phyloP scores from a whole-genome alignment of 2,329 filamentous ascomycete species.

The Xylariaceae sp. region DNA sequence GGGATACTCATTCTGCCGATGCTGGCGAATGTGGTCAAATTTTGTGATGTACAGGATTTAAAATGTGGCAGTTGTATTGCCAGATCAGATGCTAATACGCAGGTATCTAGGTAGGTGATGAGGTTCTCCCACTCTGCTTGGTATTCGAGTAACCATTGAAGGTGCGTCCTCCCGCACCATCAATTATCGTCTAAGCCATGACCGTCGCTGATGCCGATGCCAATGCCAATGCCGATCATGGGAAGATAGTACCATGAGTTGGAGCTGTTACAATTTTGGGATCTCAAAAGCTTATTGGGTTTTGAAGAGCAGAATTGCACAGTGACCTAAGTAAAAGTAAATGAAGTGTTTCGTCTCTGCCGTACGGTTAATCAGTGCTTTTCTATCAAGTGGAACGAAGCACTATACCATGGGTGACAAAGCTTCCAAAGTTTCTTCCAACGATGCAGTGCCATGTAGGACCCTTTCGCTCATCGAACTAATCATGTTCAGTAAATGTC shows the following conservation, averaged over 20 bases:
- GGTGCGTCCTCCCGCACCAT: constrained; percentile 4
- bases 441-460: constrained; percentile 99
- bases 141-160: constrained; percentile 6
- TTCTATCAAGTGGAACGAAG: not conserved
- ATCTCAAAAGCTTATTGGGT: constrained; percentile 70
- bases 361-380: constrained; percentile 17
- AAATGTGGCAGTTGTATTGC: not conserved
- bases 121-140: constrained; percentile 2
- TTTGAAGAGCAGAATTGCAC: constrained; percentile 98
- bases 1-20: constrained; percentile 4
- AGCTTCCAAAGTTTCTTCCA: constrained; percentile 97
- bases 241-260: constrained; percentile 4
- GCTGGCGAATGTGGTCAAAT: not conserved
- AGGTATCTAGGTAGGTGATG: constrained; percentile 1
- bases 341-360: constrained; percentile 99
- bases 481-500: constrained; percentile 19
- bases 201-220: not conserved
- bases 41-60: not conserved
- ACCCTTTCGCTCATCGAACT: constrained; percentile 97
- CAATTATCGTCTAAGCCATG: constrained; percentile 10
- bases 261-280: not conserved
- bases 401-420: constrained; percentile 88
- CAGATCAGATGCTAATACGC: constrained; percentile 5
- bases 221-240: constrained; percentile 2
- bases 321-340: constrained; percentile 99